phyloP scores from a whole-genome alignment of 192 early-diverging fungal species.

The Dispira simplex region DNA sequence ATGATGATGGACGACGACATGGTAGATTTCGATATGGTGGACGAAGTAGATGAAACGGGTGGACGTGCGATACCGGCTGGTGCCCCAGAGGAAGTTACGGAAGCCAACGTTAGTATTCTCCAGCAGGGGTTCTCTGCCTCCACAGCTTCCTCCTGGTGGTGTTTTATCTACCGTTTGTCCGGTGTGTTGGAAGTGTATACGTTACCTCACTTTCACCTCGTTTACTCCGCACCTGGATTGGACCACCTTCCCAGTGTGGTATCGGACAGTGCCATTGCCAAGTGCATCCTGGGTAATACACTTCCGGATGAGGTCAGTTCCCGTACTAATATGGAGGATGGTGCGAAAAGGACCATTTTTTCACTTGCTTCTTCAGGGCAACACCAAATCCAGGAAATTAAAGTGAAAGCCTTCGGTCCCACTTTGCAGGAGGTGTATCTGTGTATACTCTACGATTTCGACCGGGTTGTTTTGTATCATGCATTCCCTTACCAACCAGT shows the following conservation, averaged over 20 bases:
- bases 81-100: not conserved
- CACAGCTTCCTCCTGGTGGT: slow-evolving; percentile 14
- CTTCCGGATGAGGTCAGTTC: too few species aligned
- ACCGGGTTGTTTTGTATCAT: slow-evolving; percentile 23
- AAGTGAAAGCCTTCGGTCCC: slow-evolving; percentile 16
- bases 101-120: slow-evolving; percentile 10
- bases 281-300: not conserved
- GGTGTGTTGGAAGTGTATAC: slow-evolving; percentile 19
- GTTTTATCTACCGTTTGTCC: slow-evolving; percentile 1
- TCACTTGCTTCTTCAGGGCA: not conserved
- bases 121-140: slow-evolving; percentile 14
- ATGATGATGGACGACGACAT: slow-evolving; percentile 8
- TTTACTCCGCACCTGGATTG: slow-evolving; percentile 20
- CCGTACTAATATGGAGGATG: too few species aligned
- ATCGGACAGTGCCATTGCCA: not conserved
- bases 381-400: slow-evolving; percentile 6
- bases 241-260: slow-evolving; percentile 19
- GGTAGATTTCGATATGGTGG: slow-evolving; percentile 25
- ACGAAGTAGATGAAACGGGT: slow-evolving; percentile 19
- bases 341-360: not conserved
- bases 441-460: slow-evolving; percentile 17
- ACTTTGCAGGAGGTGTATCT: slow-evolving; percentile 15
- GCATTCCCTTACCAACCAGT: slow-evolving; percentile 15
- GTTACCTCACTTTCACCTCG: slow-evolving; percentile 19
- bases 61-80: not conserved